Evolutionary conservation across 108 stramenopile genomes (phyloP).

Genomic region (Skeletonema tropicum): DNA sequence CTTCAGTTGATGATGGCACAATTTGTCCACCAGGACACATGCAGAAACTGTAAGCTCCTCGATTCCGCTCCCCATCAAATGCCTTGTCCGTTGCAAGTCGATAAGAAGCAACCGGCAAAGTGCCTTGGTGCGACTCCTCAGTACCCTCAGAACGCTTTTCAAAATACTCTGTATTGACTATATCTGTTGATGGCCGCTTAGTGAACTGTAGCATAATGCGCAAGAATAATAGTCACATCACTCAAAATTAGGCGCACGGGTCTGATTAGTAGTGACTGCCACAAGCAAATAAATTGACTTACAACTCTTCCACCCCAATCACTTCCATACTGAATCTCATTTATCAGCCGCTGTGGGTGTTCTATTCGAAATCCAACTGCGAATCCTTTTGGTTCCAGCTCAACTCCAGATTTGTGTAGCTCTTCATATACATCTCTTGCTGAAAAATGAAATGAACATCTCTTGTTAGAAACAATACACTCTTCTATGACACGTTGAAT

Average conservation of each 20-base stretch:
- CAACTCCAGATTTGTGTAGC: constrained; percentile 69
- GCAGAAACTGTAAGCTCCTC: constrained; percentile 83
- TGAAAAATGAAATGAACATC: constrained; percentile 2
- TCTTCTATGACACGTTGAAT: background rate
- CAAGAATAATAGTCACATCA: background rate
- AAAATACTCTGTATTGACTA: constrained; percentile 65
- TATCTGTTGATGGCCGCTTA: constrained; percentile 69
- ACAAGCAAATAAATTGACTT: constrained; percentile 16
- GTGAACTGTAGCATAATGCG: constrained; percentile 38
- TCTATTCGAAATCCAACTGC: constrained; percentile 96
- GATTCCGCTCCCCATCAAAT: constrained; percentile 60
- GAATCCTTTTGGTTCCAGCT: constrained; percentile 92
- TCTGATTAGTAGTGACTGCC: background rate
- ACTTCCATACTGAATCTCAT: constrained; percentile 86
- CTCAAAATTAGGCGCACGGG: background rate
- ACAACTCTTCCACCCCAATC: constrained; percentile 77
- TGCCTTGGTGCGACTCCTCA: constrained; percentile 45
- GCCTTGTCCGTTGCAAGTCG: constrained; percentile 86
- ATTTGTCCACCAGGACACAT: constrained; percentile 93
- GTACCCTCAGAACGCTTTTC: constrained; percentile 10
- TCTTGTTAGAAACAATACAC: background rate
- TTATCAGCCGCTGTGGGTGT: constrained; percentile 90
- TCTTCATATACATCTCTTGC: constrained; percentile 91
- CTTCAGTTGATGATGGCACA: constrained; percentile 88
- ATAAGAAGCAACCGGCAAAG: constrained; percentile 89